Evolutionary conservation across 495 filamentous ascomycete genomes (phyloP), one percentile per base, ranked within the genome.

Genomic region (Penicillium manginii): DNA sequence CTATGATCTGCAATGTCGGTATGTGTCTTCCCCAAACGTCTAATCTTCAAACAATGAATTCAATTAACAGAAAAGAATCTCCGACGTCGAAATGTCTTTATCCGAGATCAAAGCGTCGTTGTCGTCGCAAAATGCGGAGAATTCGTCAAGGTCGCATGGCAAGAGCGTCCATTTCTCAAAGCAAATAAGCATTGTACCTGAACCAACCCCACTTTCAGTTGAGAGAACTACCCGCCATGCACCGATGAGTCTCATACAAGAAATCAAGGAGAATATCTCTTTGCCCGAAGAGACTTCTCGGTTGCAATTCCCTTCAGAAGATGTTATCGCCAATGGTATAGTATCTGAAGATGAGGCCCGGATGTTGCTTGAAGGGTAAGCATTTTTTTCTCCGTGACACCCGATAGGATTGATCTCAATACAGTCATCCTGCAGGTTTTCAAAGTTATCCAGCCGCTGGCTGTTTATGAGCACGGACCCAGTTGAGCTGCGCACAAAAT

Each of bases 231-330:
- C 62, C 4, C 58, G 62, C n/a, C 45, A 64, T 55, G 62, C 62
- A 9, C 62, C 62, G 2, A 60, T 64, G 62, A 64, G 54, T 31
- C 62, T 61, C 6, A 64, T 61, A 17, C 57, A 64, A 55, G 58
- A 64, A 31, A 57, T 61, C 10, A 47, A 58, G 51, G 58, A 60
- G 4, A 64, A 60, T 23, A 64, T 61, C 3, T 50, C 54, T 17
- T 35, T 56, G 14, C 52, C 52, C 2, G 21, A 31, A 29, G 45
- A 64, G 22, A 50, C 50, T 35, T 46, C 32, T 15, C 33, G 37
- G 6, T 37, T 40, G 6, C 50, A 55, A 10, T 58, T 58, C 42
- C 17, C 45, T 11, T 55, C 51, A 0, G 58, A 60, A 2, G 58
- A 64, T 61, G 53, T 54, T 12, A 61, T 61, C 6, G 26, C 57